These are phyloP conservation scores for Pholiota conissans DNA, from an alignment of 768 basidiomycete genomes.

Conservation along the genomic window DNA sequence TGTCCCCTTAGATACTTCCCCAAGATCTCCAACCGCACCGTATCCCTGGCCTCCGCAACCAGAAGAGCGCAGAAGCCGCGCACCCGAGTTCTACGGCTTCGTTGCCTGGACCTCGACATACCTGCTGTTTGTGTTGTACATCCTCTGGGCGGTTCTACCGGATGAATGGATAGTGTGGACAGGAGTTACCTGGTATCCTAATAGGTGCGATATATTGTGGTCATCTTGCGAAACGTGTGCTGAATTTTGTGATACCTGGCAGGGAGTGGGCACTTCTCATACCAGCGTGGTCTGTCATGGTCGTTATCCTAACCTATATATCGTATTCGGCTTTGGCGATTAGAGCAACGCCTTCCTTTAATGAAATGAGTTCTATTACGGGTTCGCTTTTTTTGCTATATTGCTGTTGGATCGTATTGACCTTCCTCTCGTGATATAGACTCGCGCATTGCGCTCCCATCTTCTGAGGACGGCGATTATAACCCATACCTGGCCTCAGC, in stretches of 20 bases:
- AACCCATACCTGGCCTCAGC: conserved; percentile 53
- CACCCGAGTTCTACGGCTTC: conserved; percentile 89
- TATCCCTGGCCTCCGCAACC: conserved; percentile 25
- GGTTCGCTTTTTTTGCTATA: conserved; percentile 40
- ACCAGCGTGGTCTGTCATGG: conserved; percentile 73
- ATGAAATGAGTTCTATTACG: conserved; percentile 63
- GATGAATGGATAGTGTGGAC: conserved; percentile 63
- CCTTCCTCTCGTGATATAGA: too few species aligned
- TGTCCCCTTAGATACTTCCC: conserved; percentile 21
- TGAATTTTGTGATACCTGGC: conserved; percentile 3
- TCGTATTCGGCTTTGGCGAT: conserved; percentile 77
- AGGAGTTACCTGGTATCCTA: conserved; percentile 88
- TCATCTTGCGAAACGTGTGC: background rate
- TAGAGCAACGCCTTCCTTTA: conserved; percentile 66
- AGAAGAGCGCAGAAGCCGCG: conserved; percentile 57
- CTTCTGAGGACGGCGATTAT: conserved; percentile 24
- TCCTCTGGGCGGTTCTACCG: conserved; percentile 82
- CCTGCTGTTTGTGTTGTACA: conserved; percentile 64
- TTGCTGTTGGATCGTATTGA: too few species aligned
- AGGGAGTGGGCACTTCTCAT: conserved; percentile 88
- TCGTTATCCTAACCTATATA: conserved; percentile 74
- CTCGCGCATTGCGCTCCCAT: conserved; percentile 53
- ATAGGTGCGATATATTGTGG: conserved; percentile 47
- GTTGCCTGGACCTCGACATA: conserved; percentile 82
- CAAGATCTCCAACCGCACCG: conserved; percentile 24